Conservation (phyloP, 2,329 filamentous ascomycete genomes). For the Monosporascus sp. region DNA sequence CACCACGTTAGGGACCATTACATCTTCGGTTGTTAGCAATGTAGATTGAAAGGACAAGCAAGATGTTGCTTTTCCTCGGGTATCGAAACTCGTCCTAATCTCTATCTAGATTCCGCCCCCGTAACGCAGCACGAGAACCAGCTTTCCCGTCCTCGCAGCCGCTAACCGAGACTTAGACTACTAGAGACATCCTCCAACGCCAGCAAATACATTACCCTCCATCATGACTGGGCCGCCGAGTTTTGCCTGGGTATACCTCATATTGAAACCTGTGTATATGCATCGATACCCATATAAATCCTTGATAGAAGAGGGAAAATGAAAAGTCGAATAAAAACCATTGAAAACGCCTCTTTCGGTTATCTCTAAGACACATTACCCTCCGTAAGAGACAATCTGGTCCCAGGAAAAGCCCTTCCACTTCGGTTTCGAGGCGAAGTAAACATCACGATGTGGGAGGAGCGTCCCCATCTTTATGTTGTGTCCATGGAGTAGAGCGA, state of each 20-base stretch:
- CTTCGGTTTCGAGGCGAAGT: not conserved
- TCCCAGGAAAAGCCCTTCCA: not conserved
- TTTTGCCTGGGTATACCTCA: not conserved
- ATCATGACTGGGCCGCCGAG: not conserved
- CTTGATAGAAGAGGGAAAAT: not conserved
- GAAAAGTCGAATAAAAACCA: not conserved
- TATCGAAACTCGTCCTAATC: not conserved
- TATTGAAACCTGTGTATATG: not conserved
- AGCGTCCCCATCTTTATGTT: slow-evolving; percentile 12
- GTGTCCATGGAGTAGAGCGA: slow-evolving; percentile 37
- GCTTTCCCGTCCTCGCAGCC: too few relatives aligned
- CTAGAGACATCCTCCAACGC: not conserved
- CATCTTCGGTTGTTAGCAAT: not conserved
- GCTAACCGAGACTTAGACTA: not conserved
- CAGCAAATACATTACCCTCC: not conserved
- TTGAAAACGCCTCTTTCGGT: not conserved
- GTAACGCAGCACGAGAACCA: not conserved
- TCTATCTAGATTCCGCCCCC: not conserved
- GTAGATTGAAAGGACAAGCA: not conserved
- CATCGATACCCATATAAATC: not conserved
- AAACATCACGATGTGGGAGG: not conserved
- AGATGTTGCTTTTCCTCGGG: not conserved
- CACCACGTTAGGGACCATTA: too few relatives aligned
- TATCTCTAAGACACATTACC: not conserved
- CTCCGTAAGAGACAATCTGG: not conserved